A percentile compares a stretch with the other conserved stretches of the same genome.
Conservation (phyloP, 2,329 filamentous ascomycete genomes). For the Fusarium setosum region DNA sequence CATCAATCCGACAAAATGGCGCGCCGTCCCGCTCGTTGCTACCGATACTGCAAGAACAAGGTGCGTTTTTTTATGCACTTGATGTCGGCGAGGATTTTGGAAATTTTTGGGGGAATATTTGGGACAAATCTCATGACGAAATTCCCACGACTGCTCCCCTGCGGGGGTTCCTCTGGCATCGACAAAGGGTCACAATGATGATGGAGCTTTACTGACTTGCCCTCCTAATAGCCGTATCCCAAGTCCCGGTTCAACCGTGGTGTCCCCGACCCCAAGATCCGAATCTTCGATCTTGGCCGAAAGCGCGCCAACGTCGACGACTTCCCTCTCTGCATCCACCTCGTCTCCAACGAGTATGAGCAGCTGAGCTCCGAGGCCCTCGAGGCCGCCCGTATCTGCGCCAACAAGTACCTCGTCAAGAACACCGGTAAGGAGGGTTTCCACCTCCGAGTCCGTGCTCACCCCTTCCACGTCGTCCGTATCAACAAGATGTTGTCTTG, state of each 20-base stretch:
- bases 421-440: constrained; percentile 78
- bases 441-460: constrained; percentile 84
- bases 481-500: constrained; percentile 99
- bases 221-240: constrained; percentile 80
- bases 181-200: constrained; percentile 1
- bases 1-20: constrained; percentile 89
- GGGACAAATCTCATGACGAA: constrained; percentile 20
- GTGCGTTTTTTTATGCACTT: constrained; percentile 64
- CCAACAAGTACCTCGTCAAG: constrained; percentile 96
- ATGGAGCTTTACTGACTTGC: constrained; percentile 30
- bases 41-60: constrained; percentile 99
- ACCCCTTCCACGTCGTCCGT: constrained; percentile 99
- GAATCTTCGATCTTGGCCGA: constrained; percentile 98
- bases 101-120: constrained; percentile 24
- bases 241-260: constrained; percentile 99
- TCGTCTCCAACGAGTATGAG: constrained; percentile 99
- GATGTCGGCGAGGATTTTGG: constrained; percentile 20
- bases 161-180: constrained; percentile 1
- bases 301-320: constrained; percentile 99
- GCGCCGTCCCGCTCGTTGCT: constrained; percentile 98
- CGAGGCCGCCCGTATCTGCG: constrained; percentile 99
- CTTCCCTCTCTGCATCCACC: constrained; percentile 98
- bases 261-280: constrained; percentile 87
- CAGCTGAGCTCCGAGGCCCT: constrained; percentile 99
- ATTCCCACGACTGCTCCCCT: constrained; percentile 7